These are phyloP conservation scores for Euphorbia pulcherrima DNA, from an alignment of 345 rosid genomes.

Conservation along the genomic window DNA sequence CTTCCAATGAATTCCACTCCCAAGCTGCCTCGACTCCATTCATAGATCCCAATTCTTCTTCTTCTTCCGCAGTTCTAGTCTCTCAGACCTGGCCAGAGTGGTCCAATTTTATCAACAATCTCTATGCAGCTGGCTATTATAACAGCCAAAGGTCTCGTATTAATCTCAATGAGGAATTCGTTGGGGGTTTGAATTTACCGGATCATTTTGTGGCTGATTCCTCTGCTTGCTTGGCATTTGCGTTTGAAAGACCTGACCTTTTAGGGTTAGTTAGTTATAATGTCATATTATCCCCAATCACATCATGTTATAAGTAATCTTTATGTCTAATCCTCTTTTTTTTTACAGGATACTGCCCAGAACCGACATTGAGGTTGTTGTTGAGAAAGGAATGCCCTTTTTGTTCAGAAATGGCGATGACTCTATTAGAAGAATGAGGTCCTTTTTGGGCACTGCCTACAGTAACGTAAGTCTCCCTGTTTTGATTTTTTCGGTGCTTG, in stretches of 20 bases:
- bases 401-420: slow-evolving; percentile 57
- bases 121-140: slow-evolving; percentile 16
- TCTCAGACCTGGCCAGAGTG: slow-evolving; percentile 26
- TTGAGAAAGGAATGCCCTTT: slow-evolving; percentile 52
- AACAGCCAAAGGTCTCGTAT: slow-evolving; percentile 5
- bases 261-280: slow-evolving; percentile 51
- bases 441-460: slow-evolving; percentile 35
- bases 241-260: slow-evolving; percentile 51
- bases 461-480: slow-evolving; percentile 28
- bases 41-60: not conserved
- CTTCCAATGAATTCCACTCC: slow-evolving; percentile 14
- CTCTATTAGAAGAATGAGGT: slow-evolving; percentile 52
- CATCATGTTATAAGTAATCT: not conserved
- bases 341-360: slow-evolving; percentile 55
- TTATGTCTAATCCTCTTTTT: not conserved
- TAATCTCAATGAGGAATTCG: slow-evolving; percentile 27
- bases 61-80: not conserved
- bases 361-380: slow-evolving; percentile 63
- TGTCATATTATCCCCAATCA: not conserved
- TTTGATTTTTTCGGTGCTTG: not conserved
- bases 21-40: slow-evolving; percentile 18
- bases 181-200: slow-evolving; percentile 32
- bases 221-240: slow-evolving; percentile 60
- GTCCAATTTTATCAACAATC: slow-evolving; percentile 15
- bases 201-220: slow-evolving; percentile 51